Conservation (phyloP, 805 yeast species). For the Saccharomycopsis javanensis region DNA sequence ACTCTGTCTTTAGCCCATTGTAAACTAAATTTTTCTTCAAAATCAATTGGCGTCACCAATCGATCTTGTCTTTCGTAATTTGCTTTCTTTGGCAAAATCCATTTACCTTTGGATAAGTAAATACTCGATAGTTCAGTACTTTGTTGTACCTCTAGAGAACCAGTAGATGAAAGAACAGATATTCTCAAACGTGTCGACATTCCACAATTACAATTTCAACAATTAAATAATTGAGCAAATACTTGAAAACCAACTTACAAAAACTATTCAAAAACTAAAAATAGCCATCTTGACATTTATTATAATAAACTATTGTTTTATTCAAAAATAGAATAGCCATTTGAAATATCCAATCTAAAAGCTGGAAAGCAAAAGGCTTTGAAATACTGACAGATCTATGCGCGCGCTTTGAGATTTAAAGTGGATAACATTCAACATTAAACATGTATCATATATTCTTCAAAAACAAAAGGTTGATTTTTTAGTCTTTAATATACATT, state of each 20-base stretch:
- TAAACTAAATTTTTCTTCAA: slow-evolving; percentile 9
- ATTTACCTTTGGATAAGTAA: slow-evolving; percentile 11
- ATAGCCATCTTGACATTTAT: no score
- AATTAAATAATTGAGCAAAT: background rate
- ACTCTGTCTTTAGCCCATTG: slow-evolving; percentile 13
- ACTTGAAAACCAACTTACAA: background rate
- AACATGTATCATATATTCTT: no score
- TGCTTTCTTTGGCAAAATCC: slow-evolving; percentile 17
- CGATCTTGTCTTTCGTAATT: slow-evolving; percentile 18
- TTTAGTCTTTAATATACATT: no score
- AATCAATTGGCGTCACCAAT: slow-evolving; percentile 7
- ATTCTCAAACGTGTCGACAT: background rate
- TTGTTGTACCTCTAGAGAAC: background rate
- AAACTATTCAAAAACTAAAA: background rate
- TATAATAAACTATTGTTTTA: no score
- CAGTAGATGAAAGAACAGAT: background rate
- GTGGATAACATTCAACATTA: no score
- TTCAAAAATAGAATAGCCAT: no score
- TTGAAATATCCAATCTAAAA: no score
- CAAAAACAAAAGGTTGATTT: no score
- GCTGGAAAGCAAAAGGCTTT: background rate
- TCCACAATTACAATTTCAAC: background rate
- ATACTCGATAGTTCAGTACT: background rate
- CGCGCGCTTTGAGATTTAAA: background rate
- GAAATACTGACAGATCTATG: background rate